Base-by-base conservation (phyloP, 305 asterid species). In the Fraxinus floribunda region DNA sequence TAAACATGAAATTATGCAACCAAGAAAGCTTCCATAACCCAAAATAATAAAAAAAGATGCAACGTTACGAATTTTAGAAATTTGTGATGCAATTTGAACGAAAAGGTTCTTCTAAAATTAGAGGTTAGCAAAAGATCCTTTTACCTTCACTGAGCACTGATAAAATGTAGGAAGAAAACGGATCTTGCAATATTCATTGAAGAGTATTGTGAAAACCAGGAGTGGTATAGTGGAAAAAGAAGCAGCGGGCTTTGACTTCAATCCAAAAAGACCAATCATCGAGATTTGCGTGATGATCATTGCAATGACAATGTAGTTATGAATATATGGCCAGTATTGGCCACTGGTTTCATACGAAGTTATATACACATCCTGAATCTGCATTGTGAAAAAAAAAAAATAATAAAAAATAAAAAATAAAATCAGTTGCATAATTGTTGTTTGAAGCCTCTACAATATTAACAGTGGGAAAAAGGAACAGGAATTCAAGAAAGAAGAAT, bases 291-390 rank as follows among this genome's bases (percentile, higher is more conserved):
- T 93, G 85, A 94, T 91, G 82, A 91, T 81, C 81, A 95, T 88
- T 2, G 98, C 92, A 34, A 90, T 84, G 70, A 95, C 80, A 82
- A 94, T 90, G 88, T 94, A 94, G 85, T 90, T 94, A 87, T 95
- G 97, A 81, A 95, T 92, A 90, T 82, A 92, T 55, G 98, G 98
- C 99, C 99, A 95, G 73, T 91, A 95, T 34, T 91, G 93, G 24
- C 99, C 99, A 77, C 95, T 89, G 9, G 99, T 95, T 86, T 95
- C 99, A 11, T 94, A 95, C 0, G 94, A 83, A 39, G 98, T 94
- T 85, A 89, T 89, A 64, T 95, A 95, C 84, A 94, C 98, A 82
- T 93, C 92, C 71, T 92, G 91, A 85, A 93, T 94, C 98, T 94
- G 97, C 89, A 87, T 80, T 36, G 30, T 71, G 70, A 73, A 83